These are phyloP conservation scores for Solanum lycopersicoides DNA, from an alignment of 257 asterid genomes.

Conservation along the genomic window DNA sequence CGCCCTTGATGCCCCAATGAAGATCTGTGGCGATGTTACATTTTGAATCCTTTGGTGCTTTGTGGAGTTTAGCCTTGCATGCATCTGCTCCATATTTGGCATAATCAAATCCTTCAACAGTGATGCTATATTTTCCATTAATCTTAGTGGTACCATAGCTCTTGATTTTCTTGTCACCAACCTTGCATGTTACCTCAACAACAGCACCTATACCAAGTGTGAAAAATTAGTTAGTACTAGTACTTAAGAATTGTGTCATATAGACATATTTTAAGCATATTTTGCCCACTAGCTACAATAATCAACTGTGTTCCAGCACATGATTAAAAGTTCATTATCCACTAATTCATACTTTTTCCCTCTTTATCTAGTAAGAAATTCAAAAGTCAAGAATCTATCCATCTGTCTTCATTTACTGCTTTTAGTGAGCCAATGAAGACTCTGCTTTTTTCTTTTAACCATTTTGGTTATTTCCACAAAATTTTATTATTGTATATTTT, in stretches of 20 bases:
- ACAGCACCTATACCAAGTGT: slow-evolving; percentile 41
- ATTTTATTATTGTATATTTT: background rate
- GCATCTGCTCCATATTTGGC: slow-evolving; percentile 52
- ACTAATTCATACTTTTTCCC: background rate
- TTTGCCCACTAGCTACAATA: background rate
- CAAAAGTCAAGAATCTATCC: background rate
- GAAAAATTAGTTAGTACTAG: background rate
- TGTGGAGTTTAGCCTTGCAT: slow-evolving; percentile 65
- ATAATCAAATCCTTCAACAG: slow-evolving; percentile 42
- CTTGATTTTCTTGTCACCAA: slow-evolving; percentile 37
- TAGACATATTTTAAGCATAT: background rate
- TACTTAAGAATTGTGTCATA: background rate
- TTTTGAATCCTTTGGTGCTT: slow-evolving; percentile 51
- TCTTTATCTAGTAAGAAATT: background rate
- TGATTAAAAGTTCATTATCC: background rate
- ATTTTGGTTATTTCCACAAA: background rate
- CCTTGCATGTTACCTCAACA: slow-evolving; percentile 67
- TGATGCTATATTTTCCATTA: slow-evolving; percentile 55
- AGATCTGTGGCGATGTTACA: slow-evolving; percentile 43
- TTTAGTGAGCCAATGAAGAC: background rate
- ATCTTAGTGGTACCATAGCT: slow-evolving; percentile 61
- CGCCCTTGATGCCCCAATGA: slow-evolving; percentile 56
- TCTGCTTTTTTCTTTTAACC: background rate
- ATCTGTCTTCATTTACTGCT: background rate
- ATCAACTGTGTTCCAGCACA: background rate